Evolutionary conservation across 2,329 filamentous ascomycete species (phyloP).

Genomic region (Exophiala spinifera): DNA sequence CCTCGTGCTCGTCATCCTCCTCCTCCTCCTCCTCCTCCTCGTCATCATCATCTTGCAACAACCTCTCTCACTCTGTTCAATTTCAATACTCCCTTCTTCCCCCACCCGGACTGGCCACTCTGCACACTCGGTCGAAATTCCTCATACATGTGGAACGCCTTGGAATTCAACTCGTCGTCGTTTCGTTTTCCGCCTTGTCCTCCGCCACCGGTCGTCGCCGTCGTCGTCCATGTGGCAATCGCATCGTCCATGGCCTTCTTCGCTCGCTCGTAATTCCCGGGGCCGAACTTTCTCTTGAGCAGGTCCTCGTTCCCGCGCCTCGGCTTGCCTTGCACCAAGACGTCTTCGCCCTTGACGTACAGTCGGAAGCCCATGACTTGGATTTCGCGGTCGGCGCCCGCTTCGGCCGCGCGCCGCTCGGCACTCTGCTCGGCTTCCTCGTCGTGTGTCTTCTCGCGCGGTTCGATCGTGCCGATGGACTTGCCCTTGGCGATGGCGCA

Average conservation of each 20-base stretch:
- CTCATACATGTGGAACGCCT: constrained; percentile 80
- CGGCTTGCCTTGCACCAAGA: constrained; percentile 21
- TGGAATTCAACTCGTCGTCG: constrained; percentile 64
- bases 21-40: no score
- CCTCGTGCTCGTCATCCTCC: no score
- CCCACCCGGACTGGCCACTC: constrained; percentile 74
- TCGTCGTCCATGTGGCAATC: constrained; percentile 6
- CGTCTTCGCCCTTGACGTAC: constrained; percentile 15
- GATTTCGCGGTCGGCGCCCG: constrained; percentile 13
- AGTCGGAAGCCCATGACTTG: constrained; percentile 24
- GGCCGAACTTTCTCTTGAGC: constrained; percentile 18
- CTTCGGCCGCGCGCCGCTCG: constrained; percentile 5
- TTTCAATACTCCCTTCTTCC: constrained; percentile 71
- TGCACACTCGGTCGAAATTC: constrained; percentile 74
- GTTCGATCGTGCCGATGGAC: constrained; percentile 20
- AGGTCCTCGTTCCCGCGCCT: constrained; percentile 17
- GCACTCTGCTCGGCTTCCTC: constrained; percentile 18
- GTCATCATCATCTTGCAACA: constrained; percentile 7
- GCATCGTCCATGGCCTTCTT: constrained; percentile 22
- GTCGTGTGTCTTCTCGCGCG: constrained; percentile 7
- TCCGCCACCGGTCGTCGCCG: no score
- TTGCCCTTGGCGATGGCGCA: constrained; percentile 27
- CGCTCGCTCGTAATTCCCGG: background rate
- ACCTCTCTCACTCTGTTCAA: constrained; percentile 56
- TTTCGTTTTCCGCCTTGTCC: background rate